A percentile compares a stretch with the other conserved stretches of the same genome.
These are phyloP conservation scores for Lipomyces sp. DNA, from an alignment of 805 yeast genomes.

Conservation along the genomic window DNA sequence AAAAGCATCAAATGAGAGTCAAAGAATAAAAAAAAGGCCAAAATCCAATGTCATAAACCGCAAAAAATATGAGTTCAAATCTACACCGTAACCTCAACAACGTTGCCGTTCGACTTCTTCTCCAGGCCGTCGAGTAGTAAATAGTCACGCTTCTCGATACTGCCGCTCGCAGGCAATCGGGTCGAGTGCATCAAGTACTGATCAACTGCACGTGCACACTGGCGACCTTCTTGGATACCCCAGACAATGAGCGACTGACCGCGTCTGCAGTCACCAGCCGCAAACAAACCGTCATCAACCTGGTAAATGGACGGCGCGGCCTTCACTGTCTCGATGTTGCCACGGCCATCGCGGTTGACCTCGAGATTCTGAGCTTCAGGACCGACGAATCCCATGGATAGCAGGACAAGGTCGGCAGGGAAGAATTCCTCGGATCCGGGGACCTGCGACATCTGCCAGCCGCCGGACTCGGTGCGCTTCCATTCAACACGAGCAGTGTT, in stretches of 20 bases:
- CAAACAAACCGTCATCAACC: constrained; percentile 75
- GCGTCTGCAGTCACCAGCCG: constrained; percentile 99
- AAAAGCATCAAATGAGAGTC: not conserved
- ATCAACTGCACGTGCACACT: constrained; percentile 95
- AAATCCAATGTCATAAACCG: not conserved
- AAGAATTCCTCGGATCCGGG: constrained; percentile 93
- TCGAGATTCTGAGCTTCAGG: constrained; percentile 84
- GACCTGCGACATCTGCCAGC: constrained; percentile 98
- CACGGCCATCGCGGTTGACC: constrained; percentile 73
- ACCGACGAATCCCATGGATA: constrained; percentile 97
- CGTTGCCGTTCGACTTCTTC: constrained; percentile 13
- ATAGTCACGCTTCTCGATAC: constrained; percentile 84
- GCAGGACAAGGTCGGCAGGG: constrained; percentile 90
- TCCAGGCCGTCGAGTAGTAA: constrained; percentile 43
- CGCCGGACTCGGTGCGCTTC: constrained; percentile 93
- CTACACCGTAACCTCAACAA: constrained; percentile 31
- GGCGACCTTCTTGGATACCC: constrained; percentile 99
- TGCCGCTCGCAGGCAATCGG: constrained; percentile 90
- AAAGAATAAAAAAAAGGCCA: not conserved
- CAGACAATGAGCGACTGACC: constrained; percentile 98
- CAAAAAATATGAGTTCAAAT: not conserved
- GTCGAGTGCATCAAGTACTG: constrained; percentile 74
- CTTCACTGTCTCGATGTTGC: constrained; percentile 65
- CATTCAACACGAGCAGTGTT: constrained; percentile 97
- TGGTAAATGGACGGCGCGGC: constrained; percentile 69